phyloP scores from a whole-genome alignment of 345 rosid genomes.

The Eucalyptus brandiana region DNA sequence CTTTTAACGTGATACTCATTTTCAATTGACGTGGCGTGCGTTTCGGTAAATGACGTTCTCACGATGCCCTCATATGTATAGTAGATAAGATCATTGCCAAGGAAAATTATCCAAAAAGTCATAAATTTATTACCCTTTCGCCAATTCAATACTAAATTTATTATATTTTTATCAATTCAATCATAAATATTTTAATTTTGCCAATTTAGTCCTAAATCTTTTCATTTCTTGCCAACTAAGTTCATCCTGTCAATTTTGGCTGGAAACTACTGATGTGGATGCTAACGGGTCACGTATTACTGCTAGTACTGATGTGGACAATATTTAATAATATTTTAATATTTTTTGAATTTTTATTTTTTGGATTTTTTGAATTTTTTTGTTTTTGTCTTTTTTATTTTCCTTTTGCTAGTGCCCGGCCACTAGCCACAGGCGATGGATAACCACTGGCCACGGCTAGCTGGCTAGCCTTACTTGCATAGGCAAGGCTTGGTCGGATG shows the following conservation, averaged over 20 bases:
- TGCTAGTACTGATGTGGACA: fast-evolving
- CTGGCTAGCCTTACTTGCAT: no score
- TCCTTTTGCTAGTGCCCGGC: no score
- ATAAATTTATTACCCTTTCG: fast-evolving
- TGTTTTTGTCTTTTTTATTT: no score
- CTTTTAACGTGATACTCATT: neutral
- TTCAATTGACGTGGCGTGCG: neutral
- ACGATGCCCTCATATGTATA: neutral
- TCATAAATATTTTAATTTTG: no score
- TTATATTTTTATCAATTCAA: no score
- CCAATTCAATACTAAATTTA: no score
- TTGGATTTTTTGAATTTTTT: fast-evolving
- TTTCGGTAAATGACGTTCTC: neutral
- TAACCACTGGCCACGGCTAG: no score
- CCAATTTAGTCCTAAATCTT: no score
- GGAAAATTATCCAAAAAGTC: fast-evolving
- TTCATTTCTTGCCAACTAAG: no score
- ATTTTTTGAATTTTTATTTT: no score
- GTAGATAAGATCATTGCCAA: fast-evolving
- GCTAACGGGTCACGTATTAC: fast-evolving
- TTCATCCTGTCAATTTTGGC: no score
- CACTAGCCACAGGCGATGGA: fast-evolving
- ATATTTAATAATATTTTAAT: no score
- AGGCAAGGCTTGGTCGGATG: fast-evolving
- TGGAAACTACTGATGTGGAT: fast-evolving